phyloP scores from a whole-genome alignment of 345 rosid genomes.

The Eucalyptus cloeziana region DNA sequence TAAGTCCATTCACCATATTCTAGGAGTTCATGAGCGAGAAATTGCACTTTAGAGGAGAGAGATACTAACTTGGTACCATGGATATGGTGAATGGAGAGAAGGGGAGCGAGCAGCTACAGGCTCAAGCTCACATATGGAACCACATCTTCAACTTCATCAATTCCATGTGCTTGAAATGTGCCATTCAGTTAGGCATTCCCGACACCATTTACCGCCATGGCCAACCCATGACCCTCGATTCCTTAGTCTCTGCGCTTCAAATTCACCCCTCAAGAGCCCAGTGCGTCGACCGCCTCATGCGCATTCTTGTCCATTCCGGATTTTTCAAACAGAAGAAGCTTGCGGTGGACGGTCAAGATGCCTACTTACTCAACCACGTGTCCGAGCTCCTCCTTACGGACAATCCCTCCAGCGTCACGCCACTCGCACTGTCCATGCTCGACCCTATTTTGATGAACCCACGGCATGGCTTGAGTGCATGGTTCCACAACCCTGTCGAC shows the following conservation, averaged over 20 bases:
- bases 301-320: conserved; percentile 15
- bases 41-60: not conserved
- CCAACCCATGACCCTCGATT: conserved; percentile 12
- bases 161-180: conserved; percentile 27
- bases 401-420: not conserved
- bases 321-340: conserved; percentile 1
- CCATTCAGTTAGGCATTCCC: conserved; percentile 21
- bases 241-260: conserved; percentile 1
- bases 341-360: not conserved
- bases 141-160: conserved; percentile 1
- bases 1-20: not conserved
- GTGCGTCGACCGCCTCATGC: conserved; percentile 13
- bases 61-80: not conserved
- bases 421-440: not conserved
- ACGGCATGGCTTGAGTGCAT: not conserved
- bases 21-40: not conserved
- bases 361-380: conserved; percentile 1
- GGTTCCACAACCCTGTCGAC: conserved; percentile 3
- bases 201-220: conserved; percentile 24
- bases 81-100: not conserved
- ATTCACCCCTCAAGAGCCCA: conserved; percentile 1
- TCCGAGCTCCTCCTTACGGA: conserved; percentile 10
- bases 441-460: not conserved
- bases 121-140: conserved; percentile 17
- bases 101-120: not conserved